Base-by-base conservation (phyloP, 2,329 filamentous ascomycete genomes). In the Hymenoscyphus infarciens region DNA sequence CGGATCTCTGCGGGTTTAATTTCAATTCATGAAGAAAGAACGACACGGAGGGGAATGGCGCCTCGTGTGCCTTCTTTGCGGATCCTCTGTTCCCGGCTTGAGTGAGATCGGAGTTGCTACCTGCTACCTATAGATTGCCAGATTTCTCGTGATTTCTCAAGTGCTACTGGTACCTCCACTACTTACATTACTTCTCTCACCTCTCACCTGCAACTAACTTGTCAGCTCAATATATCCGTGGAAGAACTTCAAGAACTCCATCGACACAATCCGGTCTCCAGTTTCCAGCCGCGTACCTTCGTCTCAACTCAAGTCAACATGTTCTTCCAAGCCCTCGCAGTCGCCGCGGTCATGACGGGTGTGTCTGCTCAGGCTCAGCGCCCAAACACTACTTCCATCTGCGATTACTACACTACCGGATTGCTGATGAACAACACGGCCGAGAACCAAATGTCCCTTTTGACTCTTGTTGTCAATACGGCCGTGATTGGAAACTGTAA, bases 361-460 rank as follows among this genome's bases (percentile, higher is more conserved):
- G 69, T 61, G 25, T 60, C 69, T 31, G 70, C 73, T 38, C 80
- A 83, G 72, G 70, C 73, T 38, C 80, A 83, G 72, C 79, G 82
- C 54, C 81, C 81, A 2, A 58, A 71, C 13, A 78, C 82, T 68
- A 78, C 72, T 2, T 79, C 82, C 63, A 82, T 87, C 68, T 87
- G 85, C 74, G 84, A 87, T 75, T 85, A 86, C 74, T 87, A 87
- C 75, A 86, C 84, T 38, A 83, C 77, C 3, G 80, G 81, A n/a
- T 73, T 87, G 11, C 77, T 87, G 60, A 82, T 78, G 72, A 77
- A 84, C 45, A 87, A 86, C 76, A 86, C 81, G 42, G 81, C 82
- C 19, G 79, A 76, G 33, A 87, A 85, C 72, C 84, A 88, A 72
- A 75, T 78, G 60, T 81, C 78, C 0, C 76, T 87, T 2, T 68